Conservation (phyloP, 305 asterid species). For the Fraxinus sp. region DNA sequence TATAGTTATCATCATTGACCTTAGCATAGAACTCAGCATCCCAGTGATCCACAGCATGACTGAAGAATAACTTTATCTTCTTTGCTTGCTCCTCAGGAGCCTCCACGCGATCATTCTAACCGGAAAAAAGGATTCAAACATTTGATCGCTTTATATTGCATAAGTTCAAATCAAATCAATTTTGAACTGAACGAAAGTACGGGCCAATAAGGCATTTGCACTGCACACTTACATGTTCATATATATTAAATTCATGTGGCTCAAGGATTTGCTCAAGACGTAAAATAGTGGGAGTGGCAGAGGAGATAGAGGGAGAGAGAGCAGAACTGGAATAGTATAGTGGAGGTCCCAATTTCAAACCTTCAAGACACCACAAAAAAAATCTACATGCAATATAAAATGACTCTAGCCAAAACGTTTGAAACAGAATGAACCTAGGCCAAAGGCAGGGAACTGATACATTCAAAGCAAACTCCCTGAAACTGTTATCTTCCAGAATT, state of each 20-base stretch:
- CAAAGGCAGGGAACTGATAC: neutral
- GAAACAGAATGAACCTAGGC: neutral
- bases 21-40: slow-evolving; percentile 76
- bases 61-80: slow-evolving; percentile 61
- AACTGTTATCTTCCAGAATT: neutral
- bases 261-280: neutral
- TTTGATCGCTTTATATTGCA: neutral
- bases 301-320: neutral
- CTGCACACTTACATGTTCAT: neutral
- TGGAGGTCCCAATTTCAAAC: neutral
- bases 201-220: slow-evolving; percentile 1
- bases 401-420: neutral
- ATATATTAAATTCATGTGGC: neutral
- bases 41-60: slow-evolving; percentile 80
- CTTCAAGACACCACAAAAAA: slow-evolving; percentile 11
- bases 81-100: slow-evolving; percentile 54
- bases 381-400: slow-evolving; percentile 4
- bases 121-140: slow-evolving; percentile 15
- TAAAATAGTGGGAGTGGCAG: neutral
- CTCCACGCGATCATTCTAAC: slow-evolving; percentile 68
- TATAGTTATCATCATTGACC: slow-evolving; percentile 74
- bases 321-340: neutral
- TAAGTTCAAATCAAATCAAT: slow-evolving; percentile 10
- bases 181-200: neutral
- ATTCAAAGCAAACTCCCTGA: neutral